Conservation (phyloP, 2,329 filamentous ascomycete species). For the Macrophomina phaseolina region DNA sequence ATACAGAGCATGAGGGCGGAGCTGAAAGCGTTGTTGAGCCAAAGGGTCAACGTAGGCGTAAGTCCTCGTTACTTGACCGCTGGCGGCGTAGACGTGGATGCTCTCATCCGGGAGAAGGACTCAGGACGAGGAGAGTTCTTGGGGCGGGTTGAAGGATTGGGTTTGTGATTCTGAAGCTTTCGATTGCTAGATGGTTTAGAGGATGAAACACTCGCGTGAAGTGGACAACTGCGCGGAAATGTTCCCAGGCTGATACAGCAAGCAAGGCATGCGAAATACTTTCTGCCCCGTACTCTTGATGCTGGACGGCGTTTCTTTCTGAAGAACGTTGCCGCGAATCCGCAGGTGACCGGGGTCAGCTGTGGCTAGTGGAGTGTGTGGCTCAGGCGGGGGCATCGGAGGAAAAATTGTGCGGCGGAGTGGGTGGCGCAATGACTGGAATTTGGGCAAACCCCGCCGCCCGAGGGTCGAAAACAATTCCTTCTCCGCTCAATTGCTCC, state of each 20-base stretch:
- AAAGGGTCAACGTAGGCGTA: slow-evolving; percentile 83
- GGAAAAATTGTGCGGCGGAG: slow-evolving; percentile 27
- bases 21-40: slow-evolving; percentile 71
- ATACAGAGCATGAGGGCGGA: slow-evolving; percentile 72
- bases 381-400: slow-evolving; percentile 27
- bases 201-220: too few species aligned
- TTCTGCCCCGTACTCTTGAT: too few species aligned
- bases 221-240: too few species aligned
- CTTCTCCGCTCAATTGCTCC: slow-evolving; percentile 16
- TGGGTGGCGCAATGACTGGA: slow-evolving; percentile 20
- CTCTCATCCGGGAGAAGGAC: slow-evolving; percentile 65
- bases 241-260: too few species aligned
- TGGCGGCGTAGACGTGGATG: slow-evolving; percentile 81
- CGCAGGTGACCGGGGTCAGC: not conserved
- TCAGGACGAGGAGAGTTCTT: slow-evolving; percentile 67
- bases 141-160: slow-evolving; percentile 59
- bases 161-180: slow-evolving; percentile 35
- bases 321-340: not conserved
- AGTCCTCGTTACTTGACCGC: slow-evolving; percentile 84
- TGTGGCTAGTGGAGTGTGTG: slow-evolving; percentile 3
- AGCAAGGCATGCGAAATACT: too few species aligned
- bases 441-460: slow-evolving; percentile 23
- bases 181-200: too few species aligned
- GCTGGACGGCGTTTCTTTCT: not conserved
- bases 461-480: slow-evolving; percentile 16